Evolutionary conservation across 179 eudicot genomes (phyloP), one percentile per base, ranked within the genome.

Genomic region (Beta lomatogona): DNA sequence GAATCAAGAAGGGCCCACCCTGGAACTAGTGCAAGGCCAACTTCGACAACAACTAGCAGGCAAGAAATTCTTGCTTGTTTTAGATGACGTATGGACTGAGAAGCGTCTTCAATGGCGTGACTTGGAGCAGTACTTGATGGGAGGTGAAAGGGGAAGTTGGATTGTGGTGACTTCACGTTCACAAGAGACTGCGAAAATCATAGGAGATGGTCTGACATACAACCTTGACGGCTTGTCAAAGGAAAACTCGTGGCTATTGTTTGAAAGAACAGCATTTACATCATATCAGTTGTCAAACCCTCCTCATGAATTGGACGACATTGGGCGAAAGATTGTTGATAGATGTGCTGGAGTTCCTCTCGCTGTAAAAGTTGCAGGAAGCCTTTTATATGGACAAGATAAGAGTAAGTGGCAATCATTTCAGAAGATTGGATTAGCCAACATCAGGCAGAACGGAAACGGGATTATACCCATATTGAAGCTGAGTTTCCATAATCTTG

Each of bases 61-160:
- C 10, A 55, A 54, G 3, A 71, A 22, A 12, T 78, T 25, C 50
- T 78, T 78, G 75, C 72, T 78, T 70, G 68, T 79, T 45, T 70
- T 79, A 12, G 81, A 79, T 22, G 81, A 79, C 21, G 63, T 69
- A 12, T 79, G 81, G 81, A 55, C 28, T 0, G 81, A 69, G 6
- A 12, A n/a, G 15, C 31, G 66, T 44, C 55, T 69, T 41, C n/a
- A 41, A 6, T 57, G 64, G 75, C 58, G n/a, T 8, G 18, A 57
- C 18, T 57, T 79, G 22, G 45, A 6, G 9, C 21, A 46, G 10
- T 31, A 54, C 55, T 12, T 79, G 76, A 44, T 18, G 7, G 41
- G 59, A 19, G 74, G 65, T 18, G 15, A n/a, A 36, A 3, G 41
- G 1, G 80, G 73, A 31, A 78, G 60, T 31, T 44, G n/a, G 25